Evolutionary conservation across 108 stramenopile species (phyloP).

Genomic region (Cyclostephanos tholiformis): DNA sequence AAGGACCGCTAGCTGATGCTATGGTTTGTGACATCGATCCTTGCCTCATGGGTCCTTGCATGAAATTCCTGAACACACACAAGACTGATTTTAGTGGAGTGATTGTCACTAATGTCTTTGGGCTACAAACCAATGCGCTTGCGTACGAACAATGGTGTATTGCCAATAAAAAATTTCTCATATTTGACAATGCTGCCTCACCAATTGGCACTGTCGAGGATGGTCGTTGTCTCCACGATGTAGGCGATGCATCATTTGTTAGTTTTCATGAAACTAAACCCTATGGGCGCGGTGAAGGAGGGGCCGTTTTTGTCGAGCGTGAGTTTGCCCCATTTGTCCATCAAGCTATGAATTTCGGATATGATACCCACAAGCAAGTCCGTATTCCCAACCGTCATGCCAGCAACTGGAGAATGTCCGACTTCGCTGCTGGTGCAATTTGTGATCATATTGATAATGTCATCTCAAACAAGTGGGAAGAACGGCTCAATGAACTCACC

Average conservation of each 20-base stretch:
- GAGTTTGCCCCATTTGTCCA: background rate
- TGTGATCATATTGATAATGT: conserved; percentile 13
- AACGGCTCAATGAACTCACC: background rate
- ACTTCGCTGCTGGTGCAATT: conserved; percentile 16
- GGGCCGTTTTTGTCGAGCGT: background rate
- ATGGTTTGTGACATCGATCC: background rate
- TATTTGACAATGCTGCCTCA: conserved; percentile 19
- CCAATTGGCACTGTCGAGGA: conserved; percentile 1
- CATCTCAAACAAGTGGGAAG: background rate
- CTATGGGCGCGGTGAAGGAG: conserved; percentile 7
- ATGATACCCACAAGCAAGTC: background rate
- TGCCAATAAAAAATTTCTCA: background rate
- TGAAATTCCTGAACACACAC: background rate
- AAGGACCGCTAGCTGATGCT: background rate
- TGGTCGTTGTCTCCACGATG: conserved; percentile 6
- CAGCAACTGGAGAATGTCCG: conserved; percentile 18
- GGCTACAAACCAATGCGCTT: background rate
- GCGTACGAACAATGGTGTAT: conserved; percentile 15
- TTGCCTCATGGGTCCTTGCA: background rate
- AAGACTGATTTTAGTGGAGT: background rate
- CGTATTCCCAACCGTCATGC: background rate
- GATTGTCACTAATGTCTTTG: conserved; percentile 16
- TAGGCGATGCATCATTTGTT: conserved; percentile 6
- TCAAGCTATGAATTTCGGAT: conserved; percentile 17
- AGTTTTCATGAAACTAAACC: conserved; percentile 8